Evolutionary conservation across 345 rosid species (phyloP).

Genomic region (Limnanthes douglasii): DNA sequence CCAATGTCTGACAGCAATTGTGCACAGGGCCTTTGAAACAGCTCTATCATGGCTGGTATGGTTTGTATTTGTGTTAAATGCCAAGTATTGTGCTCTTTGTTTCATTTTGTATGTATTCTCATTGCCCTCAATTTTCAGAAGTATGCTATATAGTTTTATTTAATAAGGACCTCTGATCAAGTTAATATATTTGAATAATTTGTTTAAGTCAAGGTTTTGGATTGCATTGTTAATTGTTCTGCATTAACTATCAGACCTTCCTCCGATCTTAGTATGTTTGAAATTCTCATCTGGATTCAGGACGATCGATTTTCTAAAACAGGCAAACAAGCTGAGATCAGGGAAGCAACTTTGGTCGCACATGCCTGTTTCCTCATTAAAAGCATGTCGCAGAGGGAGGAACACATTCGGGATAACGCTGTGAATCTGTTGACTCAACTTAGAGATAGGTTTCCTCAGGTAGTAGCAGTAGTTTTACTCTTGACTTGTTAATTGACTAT

Average conservation of each 20-base stretch:
- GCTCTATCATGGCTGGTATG: slow-evolving; percentile 89
- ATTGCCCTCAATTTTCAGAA: too few relatives aligned
- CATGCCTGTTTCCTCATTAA: slow-evolving; percentile 90
- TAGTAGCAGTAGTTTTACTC: slow-evolving; percentile 11
- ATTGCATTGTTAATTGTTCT: background rate
- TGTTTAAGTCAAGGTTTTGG: background rate
- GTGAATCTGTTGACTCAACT: slow-evolving; percentile 80
- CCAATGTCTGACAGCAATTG: slow-evolving; percentile 86
- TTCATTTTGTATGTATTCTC: background rate
- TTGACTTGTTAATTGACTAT: background rate
- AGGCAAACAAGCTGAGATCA: slow-evolving; percentile 64
- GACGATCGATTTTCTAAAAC: slow-evolving; percentile 71
- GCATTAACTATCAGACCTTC: background rate
- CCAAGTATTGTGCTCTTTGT: background rate
- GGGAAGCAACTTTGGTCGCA: slow-evolving; percentile 68
- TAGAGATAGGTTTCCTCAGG: slow-evolving; percentile 98
- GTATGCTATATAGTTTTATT: too few relatives aligned
- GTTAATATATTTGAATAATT: background rate
- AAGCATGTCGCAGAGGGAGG: slow-evolving; percentile 96
- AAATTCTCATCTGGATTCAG: slow-evolving; percentile 35
- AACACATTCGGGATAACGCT: slow-evolving; percentile 74
- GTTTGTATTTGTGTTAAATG: too few relatives aligned
- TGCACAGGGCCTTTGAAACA: slow-evolving; percentile 87
- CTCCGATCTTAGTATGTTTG: background rate
- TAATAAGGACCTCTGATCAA: too few relatives aligned